A percentile compares a stretch with the other conserved stretches of the same genome.
Evolutionary conservation across 2,329 filamentous ascomycete genomes (phyloP).

Genomic region (Alternaria gaisen): DNA sequence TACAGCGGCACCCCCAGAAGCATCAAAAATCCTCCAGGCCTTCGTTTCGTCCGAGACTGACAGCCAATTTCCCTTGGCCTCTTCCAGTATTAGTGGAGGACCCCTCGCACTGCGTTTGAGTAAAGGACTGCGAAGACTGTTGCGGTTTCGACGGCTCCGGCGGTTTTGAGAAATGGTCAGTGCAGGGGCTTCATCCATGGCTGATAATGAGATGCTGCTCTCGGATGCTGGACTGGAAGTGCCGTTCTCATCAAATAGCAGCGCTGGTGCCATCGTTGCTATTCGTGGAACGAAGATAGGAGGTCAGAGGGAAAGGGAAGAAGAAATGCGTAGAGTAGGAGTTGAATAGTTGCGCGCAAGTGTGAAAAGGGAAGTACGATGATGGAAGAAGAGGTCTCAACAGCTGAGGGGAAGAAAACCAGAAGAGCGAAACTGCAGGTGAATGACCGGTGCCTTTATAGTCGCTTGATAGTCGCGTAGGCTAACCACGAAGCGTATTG

Average conservation of each 20-base stretch:
- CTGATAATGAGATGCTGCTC: slow-evolving; percentile 1
- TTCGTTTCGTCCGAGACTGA: slow-evolving; percentile 56
- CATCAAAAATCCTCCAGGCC: slow-evolving; percentile 70
- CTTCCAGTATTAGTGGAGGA: slow-evolving; percentile 58
- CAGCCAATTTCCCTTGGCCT: slow-evolving; percentile 62
- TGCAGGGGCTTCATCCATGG: not conserved
- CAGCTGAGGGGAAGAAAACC: not conserved
- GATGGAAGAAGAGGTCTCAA: not conserved
- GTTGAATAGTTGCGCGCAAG: not conserved
- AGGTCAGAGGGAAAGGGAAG: not conserved
- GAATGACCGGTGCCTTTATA: slow-evolving; percentile 20
- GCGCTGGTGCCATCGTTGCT: slow-evolving; percentile 15
- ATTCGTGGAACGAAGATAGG: not conserved
- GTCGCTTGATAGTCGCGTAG: slow-evolving; percentile 18
- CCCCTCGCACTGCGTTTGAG: slow-evolving; percentile 62
- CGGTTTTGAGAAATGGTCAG: not conserved
- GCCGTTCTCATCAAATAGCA: slow-evolving; percentile 9
- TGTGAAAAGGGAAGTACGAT: not conserved
- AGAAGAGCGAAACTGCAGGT: not conserved
- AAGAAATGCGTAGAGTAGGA: not conserved
- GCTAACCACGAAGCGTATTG: slow-evolving; percentile 15
- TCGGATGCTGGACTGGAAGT: not conserved
- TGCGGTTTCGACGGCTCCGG: not conserved
- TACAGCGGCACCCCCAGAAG: slow-evolving; percentile 76
- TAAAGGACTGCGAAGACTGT: slow-evolving; percentile 32